phyloP scores from a whole-genome alignment of 371 early-diverging fungal species.

The Circinella umbellata region DNA sequence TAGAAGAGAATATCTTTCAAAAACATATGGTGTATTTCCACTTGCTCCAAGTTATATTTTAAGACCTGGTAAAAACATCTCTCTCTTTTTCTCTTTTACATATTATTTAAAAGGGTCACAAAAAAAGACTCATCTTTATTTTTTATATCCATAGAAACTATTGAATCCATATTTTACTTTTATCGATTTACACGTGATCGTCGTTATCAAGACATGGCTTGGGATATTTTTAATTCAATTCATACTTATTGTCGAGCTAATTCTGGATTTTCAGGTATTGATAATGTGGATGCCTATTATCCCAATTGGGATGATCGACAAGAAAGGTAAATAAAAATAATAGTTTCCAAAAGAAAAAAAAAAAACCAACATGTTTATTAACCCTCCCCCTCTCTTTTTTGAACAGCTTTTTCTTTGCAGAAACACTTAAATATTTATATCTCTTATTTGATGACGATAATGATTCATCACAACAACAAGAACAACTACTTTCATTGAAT shows the following conservation, averaged over 20 bases:
- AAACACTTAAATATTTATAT: constrained; percentile 95
- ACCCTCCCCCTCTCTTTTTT: too few species aligned
- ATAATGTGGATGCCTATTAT: constrained; percentile 32
- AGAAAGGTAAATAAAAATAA: constrained; percentile 42
- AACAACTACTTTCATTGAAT: constrained; percentile 60
- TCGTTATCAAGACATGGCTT: constrained; percentile 74
- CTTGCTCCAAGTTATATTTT: constrained; percentile 38
- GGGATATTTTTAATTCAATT: constrained; percentile 66
- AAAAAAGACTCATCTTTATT: not conserved
- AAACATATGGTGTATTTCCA: constrained; percentile 29
- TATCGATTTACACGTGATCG: constrained; percentile 73
- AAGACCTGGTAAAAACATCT: constrained; percentile 31
- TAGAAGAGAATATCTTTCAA: constrained; percentile 14
- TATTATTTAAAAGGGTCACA: not conserved
- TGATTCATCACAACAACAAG: constrained; percentile 43
- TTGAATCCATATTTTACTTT: constrained; percentile 77
- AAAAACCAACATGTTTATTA: too few species aligned
- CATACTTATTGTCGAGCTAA: constrained; percentile 46
- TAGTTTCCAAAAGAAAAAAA: too few species aligned
- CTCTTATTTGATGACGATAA: constrained; percentile 67
- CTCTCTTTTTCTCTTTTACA: not conserved
- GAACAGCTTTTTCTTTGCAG: constrained; percentile 83
- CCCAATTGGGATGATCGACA: constrained; percentile 48
- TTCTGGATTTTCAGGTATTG: constrained; percentile 46
- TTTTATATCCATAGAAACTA: constrained; percentile 55